phyloP scores from a whole-genome alignment of 176 grass and related monocot species.

The Secale cereale region DNA sequence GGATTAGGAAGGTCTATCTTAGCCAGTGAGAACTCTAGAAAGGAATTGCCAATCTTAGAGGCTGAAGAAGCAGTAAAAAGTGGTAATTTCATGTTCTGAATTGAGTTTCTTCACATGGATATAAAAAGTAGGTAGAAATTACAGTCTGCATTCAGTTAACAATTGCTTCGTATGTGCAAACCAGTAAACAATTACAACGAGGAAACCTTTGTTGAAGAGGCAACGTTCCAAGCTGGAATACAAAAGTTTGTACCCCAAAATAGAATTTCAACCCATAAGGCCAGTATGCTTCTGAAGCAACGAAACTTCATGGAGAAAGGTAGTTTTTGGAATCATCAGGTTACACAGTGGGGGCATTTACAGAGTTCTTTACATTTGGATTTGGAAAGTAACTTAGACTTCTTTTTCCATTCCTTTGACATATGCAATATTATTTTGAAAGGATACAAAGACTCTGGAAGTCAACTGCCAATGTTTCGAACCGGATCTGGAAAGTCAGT shows the following conservation, averaged over 20 bases:
- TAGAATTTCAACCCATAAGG: conserved; percentile 31
- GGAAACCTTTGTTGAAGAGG: neutral
- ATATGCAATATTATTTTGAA: conserved; percentile 13
- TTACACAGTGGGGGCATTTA: neutral
- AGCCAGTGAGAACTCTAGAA: conserved; percentile 34
- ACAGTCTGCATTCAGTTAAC: conserved; percentile 11
- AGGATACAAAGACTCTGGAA: conserved; percentile 27
- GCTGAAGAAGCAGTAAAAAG: conserved; percentile 26
- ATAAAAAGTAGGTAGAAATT: conserved; percentile 7
- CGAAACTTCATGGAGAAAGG: conserved; percentile 26
- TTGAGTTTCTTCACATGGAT: conserved; percentile 21
- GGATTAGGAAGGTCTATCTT: conserved; percentile 41
- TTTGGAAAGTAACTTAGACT: neutral
- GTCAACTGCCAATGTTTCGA: conserved; percentile 50
- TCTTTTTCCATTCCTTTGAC: neutral
- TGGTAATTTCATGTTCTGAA: conserved; percentile 35
- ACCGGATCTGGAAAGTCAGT: conserved; percentile 69
- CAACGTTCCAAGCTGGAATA: conserved; percentile 24
- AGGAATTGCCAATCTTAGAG: conserved; percentile 42
- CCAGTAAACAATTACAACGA: conserved; percentile 25
- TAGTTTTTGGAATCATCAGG: conserved; percentile 10
- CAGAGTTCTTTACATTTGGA: neutral
- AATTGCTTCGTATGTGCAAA: conserved; percentile 17
- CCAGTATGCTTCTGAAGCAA: conserved; percentile 32
- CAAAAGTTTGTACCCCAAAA: conserved; percentile 7